Conservation (phyloP, 1,284 basidiomycete species). For the Rhodotorula sp. region DNA sequence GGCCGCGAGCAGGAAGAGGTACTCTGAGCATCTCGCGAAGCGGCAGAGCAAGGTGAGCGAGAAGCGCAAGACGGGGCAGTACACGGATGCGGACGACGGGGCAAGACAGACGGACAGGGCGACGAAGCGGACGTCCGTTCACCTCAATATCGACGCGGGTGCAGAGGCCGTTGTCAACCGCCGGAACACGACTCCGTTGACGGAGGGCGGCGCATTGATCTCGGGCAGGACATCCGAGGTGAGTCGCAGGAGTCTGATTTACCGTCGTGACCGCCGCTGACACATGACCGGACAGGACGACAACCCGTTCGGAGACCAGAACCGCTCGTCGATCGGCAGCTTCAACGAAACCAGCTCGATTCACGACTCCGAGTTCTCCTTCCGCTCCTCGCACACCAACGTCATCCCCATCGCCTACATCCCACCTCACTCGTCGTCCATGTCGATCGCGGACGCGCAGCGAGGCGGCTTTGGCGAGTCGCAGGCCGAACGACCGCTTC, state of each 20-base stretch:
- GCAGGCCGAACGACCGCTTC: background rate
- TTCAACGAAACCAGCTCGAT: slow-evolving; percentile 33
- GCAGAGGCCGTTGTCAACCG: slow-evolving; percentile 2
- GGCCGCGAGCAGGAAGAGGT: slow-evolving; percentile 29
- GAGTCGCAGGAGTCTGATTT: background rate
- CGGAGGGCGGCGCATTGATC: slow-evolving; percentile 2
- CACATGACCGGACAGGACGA: slow-evolving; percentile 18
- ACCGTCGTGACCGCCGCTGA: background rate
- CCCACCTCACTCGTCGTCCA: slow-evolving; percentile 42
- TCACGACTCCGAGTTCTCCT: slow-evolving; percentile 40
- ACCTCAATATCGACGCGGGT: slow-evolving; percentile 19
- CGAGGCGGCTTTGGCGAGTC: slow-evolving; percentile 25
- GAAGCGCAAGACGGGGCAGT: slow-evolving; percentile 12
- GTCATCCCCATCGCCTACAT: slow-evolving; percentile 47
- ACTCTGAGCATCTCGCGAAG: slow-evolving; percentile 31
- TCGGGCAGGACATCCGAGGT: slow-evolving; percentile 27
- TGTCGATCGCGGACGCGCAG: slow-evolving; percentile 39
- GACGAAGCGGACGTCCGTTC: slow-evolving; percentile 27
- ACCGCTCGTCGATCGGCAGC: slow-evolving; percentile 35
- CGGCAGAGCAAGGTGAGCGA: slow-evolving; percentile 22
- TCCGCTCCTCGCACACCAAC: slow-evolving; percentile 45
- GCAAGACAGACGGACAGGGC: background rate
- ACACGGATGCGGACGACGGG: background rate
- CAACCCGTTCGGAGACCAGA: slow-evolving; percentile 39
- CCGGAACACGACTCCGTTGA: background rate